Percentiles rank a stretch among this genome's conserved stretches.
Conservation (phyloP, 2,329 filamentous ascomycete genomes). For the Talaromyces albobiverticillius region DNA sequence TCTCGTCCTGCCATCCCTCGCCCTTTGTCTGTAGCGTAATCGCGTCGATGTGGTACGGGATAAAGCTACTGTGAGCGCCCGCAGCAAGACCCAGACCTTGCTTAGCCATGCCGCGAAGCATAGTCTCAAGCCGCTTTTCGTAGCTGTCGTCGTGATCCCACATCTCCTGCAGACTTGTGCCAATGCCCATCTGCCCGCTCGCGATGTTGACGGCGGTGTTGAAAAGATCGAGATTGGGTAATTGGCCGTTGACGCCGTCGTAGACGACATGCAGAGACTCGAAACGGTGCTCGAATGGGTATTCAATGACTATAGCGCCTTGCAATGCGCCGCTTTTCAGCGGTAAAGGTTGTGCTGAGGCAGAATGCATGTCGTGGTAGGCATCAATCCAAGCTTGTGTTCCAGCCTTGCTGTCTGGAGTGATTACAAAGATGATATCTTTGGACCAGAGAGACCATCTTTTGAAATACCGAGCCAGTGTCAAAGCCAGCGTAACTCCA, state of each 20-base stretch:
- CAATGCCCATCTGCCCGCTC: conserved; percentile 86
- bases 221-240: conserved; percentile 93
- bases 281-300: conserved; percentile 79
- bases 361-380: conserved; percentile 84
- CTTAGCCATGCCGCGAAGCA: conserved; percentile 87
- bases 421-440: conserved; percentile 89
- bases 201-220: conserved; percentile 90
- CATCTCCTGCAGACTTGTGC: conserved; percentile 80
- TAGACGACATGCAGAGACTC: conserved; percentile 88
- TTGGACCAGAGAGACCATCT: conserved; percentile 98
- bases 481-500: conserved; percentile 80
- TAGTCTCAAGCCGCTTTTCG: conserved; percentile 75
- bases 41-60: conserved; percentile 95
- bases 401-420: conserved; percentile 83
- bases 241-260: conserved; percentile 90
- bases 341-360: conserved; percentile 69
- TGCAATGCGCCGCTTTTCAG: conserved; percentile 93
- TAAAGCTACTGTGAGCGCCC: conserved; percentile 91
- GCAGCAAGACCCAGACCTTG: conserved; percentile 87
- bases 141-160: conserved; percentile 75
- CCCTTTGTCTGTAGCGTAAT: conserved; percentile 89
- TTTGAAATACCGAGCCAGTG: conserved; percentile 91
- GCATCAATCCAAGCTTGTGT: conserved; percentile 97
- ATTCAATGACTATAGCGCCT: conserved; percentile 90
- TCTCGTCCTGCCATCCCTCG: conserved; percentile 94